Percentiles rank a stretch among this genome's conserved stretches.
Evolutionary conservation across 2,329 filamentous ascomycete genomes (phyloP).

Genomic region (Fusarium papillatum): DNA sequence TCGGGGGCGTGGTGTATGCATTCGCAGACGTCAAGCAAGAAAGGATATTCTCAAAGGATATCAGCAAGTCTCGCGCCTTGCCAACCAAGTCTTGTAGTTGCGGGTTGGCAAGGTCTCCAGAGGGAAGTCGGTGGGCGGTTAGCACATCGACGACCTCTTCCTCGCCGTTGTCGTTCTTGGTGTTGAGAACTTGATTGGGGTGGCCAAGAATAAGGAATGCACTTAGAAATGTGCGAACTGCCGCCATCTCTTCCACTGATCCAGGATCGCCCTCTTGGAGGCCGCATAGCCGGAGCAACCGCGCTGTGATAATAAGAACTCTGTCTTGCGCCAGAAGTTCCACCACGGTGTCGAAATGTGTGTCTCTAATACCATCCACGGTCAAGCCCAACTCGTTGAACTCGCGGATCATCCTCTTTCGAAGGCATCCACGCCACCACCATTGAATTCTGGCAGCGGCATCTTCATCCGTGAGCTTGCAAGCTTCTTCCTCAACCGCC

Average conservation of each 20-base stretch:
- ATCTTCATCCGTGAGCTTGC: constrained; percentile 66
- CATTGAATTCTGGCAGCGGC: constrained; percentile 78
- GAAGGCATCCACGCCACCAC: constrained; percentile 74
- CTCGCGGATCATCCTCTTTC: constrained; percentile 72
- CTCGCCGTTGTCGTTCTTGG: constrained; percentile 73
- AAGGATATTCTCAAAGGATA: constrained; percentile 82
- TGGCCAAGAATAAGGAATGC: constrained; percentile 86
- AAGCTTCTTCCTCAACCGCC: constrained; percentile 60
- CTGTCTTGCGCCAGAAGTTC: constrained; percentile 75
- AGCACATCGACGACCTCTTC: constrained; percentile 64
- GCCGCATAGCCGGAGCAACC: constrained; percentile 77
- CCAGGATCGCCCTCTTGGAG: constrained; percentile 74
- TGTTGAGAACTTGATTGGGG: constrained; percentile 82
- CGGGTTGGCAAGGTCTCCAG: constrained; percentile 68
- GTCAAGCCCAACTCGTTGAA: constrained; percentile 78
- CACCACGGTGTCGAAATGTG: constrained; percentile 81
- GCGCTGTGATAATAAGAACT: constrained; percentile 75
- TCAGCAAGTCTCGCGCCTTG: constrained; percentile 83
- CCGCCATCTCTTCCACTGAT: constrained; percentile 77
- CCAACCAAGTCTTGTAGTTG: constrained; percentile 79
- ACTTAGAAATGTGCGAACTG: constrained; percentile 82
- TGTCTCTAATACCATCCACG: constrained; percentile 77
- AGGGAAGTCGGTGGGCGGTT: constrained; percentile 49
- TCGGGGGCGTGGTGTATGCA: constrained; percentile 74
- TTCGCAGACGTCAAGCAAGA: constrained; percentile 76